phyloP scores from a whole-genome alignment of 108 stramenopile genomes.

The Cyclostephanos tholiformis region DNA sequence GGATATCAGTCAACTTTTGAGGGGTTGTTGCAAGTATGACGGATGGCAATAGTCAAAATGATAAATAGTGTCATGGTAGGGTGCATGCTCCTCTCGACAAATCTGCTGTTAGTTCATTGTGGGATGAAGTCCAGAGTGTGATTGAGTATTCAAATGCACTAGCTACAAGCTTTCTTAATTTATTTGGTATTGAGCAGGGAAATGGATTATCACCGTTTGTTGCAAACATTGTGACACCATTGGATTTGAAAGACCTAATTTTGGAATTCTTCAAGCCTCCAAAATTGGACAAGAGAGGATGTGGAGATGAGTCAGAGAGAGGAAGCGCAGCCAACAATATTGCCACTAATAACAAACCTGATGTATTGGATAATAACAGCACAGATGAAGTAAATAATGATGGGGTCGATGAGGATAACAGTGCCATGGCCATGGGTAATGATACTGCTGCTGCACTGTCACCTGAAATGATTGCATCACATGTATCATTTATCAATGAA shows the following conservation, averaged over 20 bases:
- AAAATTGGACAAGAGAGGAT: not conserved
- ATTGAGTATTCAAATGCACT: conserved; percentile 12
- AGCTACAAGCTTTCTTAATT: conserved; percentile 12
- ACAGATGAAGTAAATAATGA: not conserved
- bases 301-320: conserved; percentile 4
- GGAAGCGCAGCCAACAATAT: not conserved
- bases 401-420: not conserved
- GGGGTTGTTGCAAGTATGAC: conserved; percentile 11
- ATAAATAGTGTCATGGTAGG: not conserved
- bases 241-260: conserved; percentile 4
- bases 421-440: not conserved
- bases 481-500: too few species aligned
- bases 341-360: not conserved
- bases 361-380: not conserved
- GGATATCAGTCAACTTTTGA: conserved; percentile 21
- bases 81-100: not conserved
- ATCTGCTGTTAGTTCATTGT: too few species aligned
- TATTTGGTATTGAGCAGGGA: conserved; percentile 15
- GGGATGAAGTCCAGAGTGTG: conserved; percentile 18
- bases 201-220: too few species aligned
- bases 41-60: not conserved
- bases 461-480: too few species aligned
- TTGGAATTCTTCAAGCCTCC: not conserved
- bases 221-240: not conserved
- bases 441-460: not conserved